Evolutionary conservation across 805 yeast genomes (phyloP), one percentile per base, ranked within the genome.

Genomic region (Teunomyces funiuensis): DNA sequence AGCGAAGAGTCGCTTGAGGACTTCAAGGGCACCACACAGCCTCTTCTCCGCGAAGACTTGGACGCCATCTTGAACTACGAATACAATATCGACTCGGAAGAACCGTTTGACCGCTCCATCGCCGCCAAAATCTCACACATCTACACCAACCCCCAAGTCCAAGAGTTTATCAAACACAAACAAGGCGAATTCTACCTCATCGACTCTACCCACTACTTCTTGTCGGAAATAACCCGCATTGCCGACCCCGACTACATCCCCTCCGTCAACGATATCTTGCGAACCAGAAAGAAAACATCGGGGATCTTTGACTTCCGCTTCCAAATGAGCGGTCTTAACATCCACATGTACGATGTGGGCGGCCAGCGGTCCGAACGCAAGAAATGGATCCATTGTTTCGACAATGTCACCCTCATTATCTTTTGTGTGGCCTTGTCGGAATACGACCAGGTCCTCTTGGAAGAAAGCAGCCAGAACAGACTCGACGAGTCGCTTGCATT

Each of bases 361-460:
- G 97, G 97, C 1, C 99, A 93, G 64, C 74, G 99, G 54, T 82
- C 95, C 3, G 99, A 93, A 68, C 81, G 99, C 40, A 87, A 86
- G 57, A 91, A 93, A 63, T 93, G 99, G 99, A 89, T 93, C 47
- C 95, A 93, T 64, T 88, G 96, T 58, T 93, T 93, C 55, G 96
- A 89, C 61, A 88, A 89, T 53, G 97, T 90, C 25, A 85, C 96
- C 0, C 73, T 86, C 36, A 84, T 90, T 38, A 87, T 90, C 45
- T 90, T 89, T 59, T 89, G 97, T 62, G 96, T 89, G 16, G 89
- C 97, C 0, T 65, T 90, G 40, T 82, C 91, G 2, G 97, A 90
- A 59, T 90, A 90, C 58, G 97, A 90, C 60, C 97, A 89, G 64
- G 83, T 79, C 3, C 65, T 90, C 44, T 63, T 87, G 44, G 97